A percentile compares a stretch with the other conserved stretches of the same genome.
Evolutionary conservation across 1,284 basidiomycete species (phyloP).

Genomic region (Cystobasidium sp.): DNA sequence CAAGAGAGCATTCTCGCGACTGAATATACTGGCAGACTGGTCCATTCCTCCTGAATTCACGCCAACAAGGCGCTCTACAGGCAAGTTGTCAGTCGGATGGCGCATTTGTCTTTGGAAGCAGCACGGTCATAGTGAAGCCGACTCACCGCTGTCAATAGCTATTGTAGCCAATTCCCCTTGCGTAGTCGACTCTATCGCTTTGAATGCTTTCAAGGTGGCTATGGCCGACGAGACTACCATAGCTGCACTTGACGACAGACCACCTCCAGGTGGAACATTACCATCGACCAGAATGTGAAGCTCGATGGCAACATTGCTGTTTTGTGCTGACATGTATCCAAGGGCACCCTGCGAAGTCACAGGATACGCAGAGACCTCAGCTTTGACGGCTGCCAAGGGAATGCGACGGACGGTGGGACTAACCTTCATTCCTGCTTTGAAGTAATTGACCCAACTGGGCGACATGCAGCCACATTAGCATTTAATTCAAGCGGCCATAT

Average conservation of each 20-base stretch:
- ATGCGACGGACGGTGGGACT: background rate
- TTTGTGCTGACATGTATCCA: conserved; percentile 61
- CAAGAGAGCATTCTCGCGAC: conserved; percentile 47
- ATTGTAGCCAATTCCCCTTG: conserved; percentile 74
- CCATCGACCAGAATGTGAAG: conserved; percentile 75
- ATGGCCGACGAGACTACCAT: conserved; percentile 83
- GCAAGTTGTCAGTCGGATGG: background rate
- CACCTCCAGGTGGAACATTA: conserved; percentile 75
- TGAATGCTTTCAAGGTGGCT: conserved; percentile 63
- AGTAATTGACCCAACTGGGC: conserved; percentile 42
- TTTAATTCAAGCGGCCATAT: background rate
- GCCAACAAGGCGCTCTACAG: conserved; percentile 71
- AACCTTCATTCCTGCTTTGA: conserved; percentile 36
- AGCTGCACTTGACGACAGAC: conserved; percentile 75
- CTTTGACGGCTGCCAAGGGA: background rate
- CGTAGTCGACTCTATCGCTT: conserved; percentile 66
- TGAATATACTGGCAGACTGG: conserved; percentile 52
- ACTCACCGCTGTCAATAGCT: conserved; percentile 70
- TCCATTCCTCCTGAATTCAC: conserved; percentile 59
- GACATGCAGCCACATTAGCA: background rate
- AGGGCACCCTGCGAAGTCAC: conserved; percentile 73
- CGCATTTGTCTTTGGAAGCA: background rate
- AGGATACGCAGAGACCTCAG: too few species aligned
- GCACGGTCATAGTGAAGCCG: background rate
- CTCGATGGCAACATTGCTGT: conserved; percentile 60